Evolutionary conservation across 1,284 basidiomycete species (phyloP), one percentile per base, ranked within the genome.

Genomic region (Hemileia vastatrix): DNA sequence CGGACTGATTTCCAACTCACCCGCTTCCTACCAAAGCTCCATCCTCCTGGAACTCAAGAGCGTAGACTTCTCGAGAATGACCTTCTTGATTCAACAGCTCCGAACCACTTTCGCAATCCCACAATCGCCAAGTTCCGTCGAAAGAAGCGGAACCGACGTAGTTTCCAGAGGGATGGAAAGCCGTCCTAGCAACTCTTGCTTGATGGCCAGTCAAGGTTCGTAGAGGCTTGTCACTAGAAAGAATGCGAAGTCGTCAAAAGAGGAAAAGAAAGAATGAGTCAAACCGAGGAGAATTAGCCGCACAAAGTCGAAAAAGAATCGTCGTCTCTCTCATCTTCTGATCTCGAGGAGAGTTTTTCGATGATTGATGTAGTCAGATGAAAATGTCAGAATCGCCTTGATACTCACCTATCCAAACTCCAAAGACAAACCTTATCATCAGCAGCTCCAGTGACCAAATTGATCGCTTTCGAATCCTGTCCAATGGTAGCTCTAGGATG

Each of bases 71-170:
- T 40, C 69, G 68, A 59, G 70, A 71, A 61, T 75, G 73, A 0
- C 74, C 73, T 55, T 75, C 73, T 44, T 75, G 73, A 1, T 70
- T 47, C 4, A 70, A 64, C 2, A 75, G 66, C 55, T 71, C 70
- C n/a, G 63, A 45, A 1, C 61, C 50, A 8, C 57, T 62, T 13
- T 63, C 54, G 3, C 71, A 65, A 53, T 74, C 71, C 73, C 73
- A 75, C 5, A 75, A 66, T 5, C 73, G 63, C 72, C 72, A 75
- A 3, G 73, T 75, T 18, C 72, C 72, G 54, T 75, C 73, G 33
- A 72, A 74, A 4, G 71, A 70, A 4, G 72, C 73, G 31, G 70
- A 72, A 5, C 68, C 73, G 0, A 74, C 60, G 36, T 74, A 72
- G 27, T 59, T 61, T 18, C 73, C 73, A 2, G 64, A 60, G 0